Base-by-base conservation (phyloP, 768 basidiomycete genomes). In the Candolleomyces eurysporus region DNA sequence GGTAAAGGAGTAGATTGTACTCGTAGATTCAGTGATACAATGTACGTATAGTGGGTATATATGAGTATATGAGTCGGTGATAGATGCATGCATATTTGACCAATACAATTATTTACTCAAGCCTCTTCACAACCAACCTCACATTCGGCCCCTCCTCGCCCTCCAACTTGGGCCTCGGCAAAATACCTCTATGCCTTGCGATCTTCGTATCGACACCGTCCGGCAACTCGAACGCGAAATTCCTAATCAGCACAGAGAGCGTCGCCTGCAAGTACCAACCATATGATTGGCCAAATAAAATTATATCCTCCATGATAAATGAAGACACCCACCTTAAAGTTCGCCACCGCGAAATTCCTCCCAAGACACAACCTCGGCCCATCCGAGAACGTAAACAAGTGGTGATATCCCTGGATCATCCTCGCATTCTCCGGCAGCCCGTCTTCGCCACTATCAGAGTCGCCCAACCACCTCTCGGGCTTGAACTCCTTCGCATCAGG, bases 401-500 rank as follows among this genome's bases (percentile, higher is more conserved):
- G 83, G 0, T 78, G 75, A 62, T 84, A 73, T 14, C 83, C 84
- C 64, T 79, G 78, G 2, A 83, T 71, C 30, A 78, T 76, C 40
- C 76, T 77, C 0, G 78, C 76, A 31, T 63, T 59, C 4, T 61
- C 56, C 17, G 62, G 62, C 0, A 72, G 69, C 16, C 70, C 72
- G 6, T 73, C 70, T 2, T 51, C 30, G 21, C 46, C 46, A 11
- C 5, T 11, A 1, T 48, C 46, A 17, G 26, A 26, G 7, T 19
- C 52, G 30, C 64, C 64, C 9, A 90, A 72, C 89, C 90, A 91
- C 5, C 89, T 76, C 58, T 85, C 84, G 0, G 89, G 89, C 45
- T 80, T 75, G 69, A 86, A 91, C 51, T 79, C 78, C 22, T 79
- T 77, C 4, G 86, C 80, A 60, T 86, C 81, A 0, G 76, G 66